A percentile compares a stretch with the other conserved stretches of the same genome.
These are phyloP conservation scores for Debaryomyces subglobosus DNA, from an alignment of 1,139 yeast species.

Conservation along the genomic window DNA sequence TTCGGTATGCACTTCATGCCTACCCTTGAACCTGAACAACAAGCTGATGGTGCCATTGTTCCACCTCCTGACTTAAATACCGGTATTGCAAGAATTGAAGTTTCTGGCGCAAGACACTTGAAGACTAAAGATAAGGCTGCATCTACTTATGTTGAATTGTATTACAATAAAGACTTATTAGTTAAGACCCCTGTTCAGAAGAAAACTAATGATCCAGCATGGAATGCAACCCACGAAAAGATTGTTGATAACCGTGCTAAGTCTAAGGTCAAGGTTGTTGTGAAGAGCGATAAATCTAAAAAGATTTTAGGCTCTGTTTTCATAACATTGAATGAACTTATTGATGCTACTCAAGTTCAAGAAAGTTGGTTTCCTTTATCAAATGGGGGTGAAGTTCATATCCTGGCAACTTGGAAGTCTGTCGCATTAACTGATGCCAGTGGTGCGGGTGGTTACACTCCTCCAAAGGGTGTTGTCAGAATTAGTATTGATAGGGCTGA, in stretches of 20 bases:
- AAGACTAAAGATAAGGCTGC: conserved; percentile 48
- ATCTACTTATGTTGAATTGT: conserved; percentile 72
- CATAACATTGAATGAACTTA: conserved; percentile 66
- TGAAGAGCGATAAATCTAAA: conserved; percentile 59
- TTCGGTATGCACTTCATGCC: conserved; percentile 80
- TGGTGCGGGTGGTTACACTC: conserved; percentile 79
- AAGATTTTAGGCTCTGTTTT: conserved; percentile 63
- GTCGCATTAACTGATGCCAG: conserved; percentile 68
- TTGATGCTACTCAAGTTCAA: conserved; percentile 78
- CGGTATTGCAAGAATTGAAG: conserved; percentile 72
- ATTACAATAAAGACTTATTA: conserved; percentile 61
- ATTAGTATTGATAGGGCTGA: conserved; percentile 71
- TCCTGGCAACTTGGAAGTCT: conserved; percentile 83
- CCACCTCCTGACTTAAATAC: conserved; percentile 94
- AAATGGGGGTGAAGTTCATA: conserved; percentile 71
- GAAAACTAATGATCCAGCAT: conserved; percentile 68
- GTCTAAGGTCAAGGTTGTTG: conserved; percentile 63
- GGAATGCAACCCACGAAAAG: conserved; percentile 67
- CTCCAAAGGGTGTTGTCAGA: conserved; percentile 91
- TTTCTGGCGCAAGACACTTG: conserved; percentile 56
- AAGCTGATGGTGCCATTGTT: conserved; percentile 82
- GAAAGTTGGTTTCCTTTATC: conserved; percentile 73
- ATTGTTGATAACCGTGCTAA: conserved; percentile 76
- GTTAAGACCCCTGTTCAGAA: conserved; percentile 61
- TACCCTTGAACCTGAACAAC: conserved; percentile 70